Evolutionary conservation across 2,329 filamentous ascomycete genomes (phyloP).

Genomic region (Colletotrichum tamarilloi): DNA sequence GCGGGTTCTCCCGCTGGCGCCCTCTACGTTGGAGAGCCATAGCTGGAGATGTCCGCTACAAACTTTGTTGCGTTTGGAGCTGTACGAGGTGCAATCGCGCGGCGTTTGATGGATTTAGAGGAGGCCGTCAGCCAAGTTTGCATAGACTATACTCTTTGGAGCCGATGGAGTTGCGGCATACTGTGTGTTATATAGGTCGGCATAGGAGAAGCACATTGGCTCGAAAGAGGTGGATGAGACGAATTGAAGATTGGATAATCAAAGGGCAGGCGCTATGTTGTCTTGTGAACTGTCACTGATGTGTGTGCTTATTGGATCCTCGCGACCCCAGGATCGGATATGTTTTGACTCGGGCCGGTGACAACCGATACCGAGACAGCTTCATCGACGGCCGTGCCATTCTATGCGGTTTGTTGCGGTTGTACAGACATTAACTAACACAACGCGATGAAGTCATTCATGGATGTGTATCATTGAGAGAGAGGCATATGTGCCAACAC

Average conservation of each 20-base stretch:
- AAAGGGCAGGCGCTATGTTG: neutral
- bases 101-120: neutral
- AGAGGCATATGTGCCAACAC: no score
- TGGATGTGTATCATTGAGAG: neutral
- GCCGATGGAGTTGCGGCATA: slow-evolving; percentile 3
- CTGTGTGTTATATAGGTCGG: neutral
- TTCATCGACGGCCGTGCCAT: slow-evolving; percentile 7
- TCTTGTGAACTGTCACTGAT: neutral
- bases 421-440: neutral
- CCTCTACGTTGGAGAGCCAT: neutral
- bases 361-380: neutral
- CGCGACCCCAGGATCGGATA: no score
- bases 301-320: neutral
- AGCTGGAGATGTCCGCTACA: neutral
- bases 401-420: neutral
- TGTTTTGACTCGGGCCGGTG: neutral
- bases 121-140: neutral
- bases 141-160: neutral
- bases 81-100: neutral
- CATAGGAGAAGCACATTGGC: neutral
- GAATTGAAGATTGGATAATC: slow-evolving; percentile 4
- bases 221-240: neutral
- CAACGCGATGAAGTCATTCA: no score
- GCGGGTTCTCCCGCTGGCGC: neutral
- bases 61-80: neutral